Evolutionary conservation across 805 yeast species (phyloP), one percentile per base, ranked within the genome.

Genomic region (Nakazawaea ishiwadae): DNA sequence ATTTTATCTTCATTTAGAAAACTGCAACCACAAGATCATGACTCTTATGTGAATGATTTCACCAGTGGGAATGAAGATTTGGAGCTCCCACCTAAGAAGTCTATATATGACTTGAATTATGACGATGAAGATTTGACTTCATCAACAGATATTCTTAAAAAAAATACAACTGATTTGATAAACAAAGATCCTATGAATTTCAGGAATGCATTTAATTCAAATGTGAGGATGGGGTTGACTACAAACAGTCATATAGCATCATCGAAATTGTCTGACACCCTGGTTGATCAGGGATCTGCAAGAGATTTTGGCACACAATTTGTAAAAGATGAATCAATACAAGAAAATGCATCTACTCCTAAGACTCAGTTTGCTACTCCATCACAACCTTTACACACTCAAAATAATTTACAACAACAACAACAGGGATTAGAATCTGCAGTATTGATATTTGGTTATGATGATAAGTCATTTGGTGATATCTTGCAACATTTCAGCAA

Each of bases 361-460:
- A 24, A 28, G 23, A 23, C 27, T 3, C 32, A 17, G 27, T 14
- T 28, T 29, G 26, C 45, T 3, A 36, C 28, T 34, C 31, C 37
- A 17, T 11, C 31, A 14, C 30, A 26, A 23, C 19, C 16, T 23
- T 12, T 12, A n/a, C 15, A 29, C 9, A 14, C 16, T 9, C 35
- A 30, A n/a, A 20, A 16, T 30, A 20, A 30, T 30, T 16, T n/a
- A 28, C 31, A 28, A n/a, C 31, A 28, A n/a, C n/a, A n/a, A n/a
- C 16, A 12, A 12, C 33, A 28, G 20, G 8, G 34, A 8, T 4
- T 60, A 26, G 88, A 79, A 42, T 69, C 78, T 36, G 84, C 96
- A 0, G 84, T 91, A 1, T 63, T 90, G 21, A 87, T 91, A 3
- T 88, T 84, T 62, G 98, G 98, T 1, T 91, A 87, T 58, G 88